A percentile compares a stretch with the other conserved stretches of the same genome.
Conservation (phyloP, 148 eudicot species). For the Selenicereus undatus region DNA sequence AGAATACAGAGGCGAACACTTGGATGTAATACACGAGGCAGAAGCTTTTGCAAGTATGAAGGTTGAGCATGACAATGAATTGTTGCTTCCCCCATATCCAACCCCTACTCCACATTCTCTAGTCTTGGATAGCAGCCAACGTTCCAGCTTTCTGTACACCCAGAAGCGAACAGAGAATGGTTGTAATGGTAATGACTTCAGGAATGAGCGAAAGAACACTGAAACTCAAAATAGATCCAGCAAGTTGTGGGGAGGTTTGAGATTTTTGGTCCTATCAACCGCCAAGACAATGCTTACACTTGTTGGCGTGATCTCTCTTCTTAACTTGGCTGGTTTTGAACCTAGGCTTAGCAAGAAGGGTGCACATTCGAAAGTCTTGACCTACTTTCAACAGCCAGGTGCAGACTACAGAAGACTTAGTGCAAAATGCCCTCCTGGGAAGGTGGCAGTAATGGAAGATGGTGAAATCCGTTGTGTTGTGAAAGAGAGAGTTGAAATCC, state of each 20-base stretch:
- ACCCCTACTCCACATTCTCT: conserved; percentile 42
- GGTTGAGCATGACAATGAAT: conserved; percentile 66
- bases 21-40: conserved; percentile 75
- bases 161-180: conserved; percentile 49
- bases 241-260: conserved; percentile 45
- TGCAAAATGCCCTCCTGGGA: conserved; percentile 64
- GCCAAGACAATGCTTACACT: conserved; percentile 64
- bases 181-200: conserved; percentile 9
- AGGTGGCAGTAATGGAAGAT: conserved; percentile 59
- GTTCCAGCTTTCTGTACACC: conserved; percentile 33
- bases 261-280: conserved; percentile 46
- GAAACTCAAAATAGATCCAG: conserved; percentile 22
- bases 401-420: conserved; percentile 24
- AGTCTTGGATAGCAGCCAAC: conserved; percentile 32
- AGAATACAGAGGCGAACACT: conserved; percentile 71
- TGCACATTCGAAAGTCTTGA: conserved; percentile 33
- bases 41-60: conserved; percentile 71
- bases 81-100: conserved; percentile 80
- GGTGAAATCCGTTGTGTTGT: conserved; percentile 75
- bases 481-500: conserved; percentile 94
- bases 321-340: conserved; percentile 78
- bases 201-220: conserved; percentile 24
- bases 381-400: conserved; percentile 29
- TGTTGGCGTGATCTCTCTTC: conserved; percentile 64
- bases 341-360: conserved; percentile 51